Percentiles rank a stretch among this genome's conserved stretches.
These are phyloP conservation scores for Geranomyces michiganensis DNA, from an alignment of 192 early-diverging fungal genomes.

Conservation along the genomic window DNA sequence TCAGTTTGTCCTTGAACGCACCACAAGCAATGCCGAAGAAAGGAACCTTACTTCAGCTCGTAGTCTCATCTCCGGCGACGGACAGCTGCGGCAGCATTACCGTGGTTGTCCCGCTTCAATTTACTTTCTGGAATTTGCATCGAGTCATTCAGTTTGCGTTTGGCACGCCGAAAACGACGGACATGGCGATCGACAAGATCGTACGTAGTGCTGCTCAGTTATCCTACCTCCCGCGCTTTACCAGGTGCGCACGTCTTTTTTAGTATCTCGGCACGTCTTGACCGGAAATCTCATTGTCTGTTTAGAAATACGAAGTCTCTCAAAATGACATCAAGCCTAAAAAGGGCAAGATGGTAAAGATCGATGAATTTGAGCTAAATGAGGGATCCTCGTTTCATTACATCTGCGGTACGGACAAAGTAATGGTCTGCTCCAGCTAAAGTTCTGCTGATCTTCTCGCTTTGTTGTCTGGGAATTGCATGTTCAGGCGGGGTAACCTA, in stretches of 20 bases:
- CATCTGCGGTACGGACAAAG: slow-evolving; percentile 3
- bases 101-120: slow-evolving; percentile 6
- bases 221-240: too few species aligned
- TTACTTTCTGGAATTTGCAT: slow-evolving; percentile 28
- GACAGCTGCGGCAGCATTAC: neutral
- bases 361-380: neutral
- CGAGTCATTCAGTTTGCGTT: slow-evolving; percentile 19
- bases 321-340: slow-evolving; percentile 17
- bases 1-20: too few species aligned
- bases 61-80: neutral
- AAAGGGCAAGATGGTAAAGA: slow-evolving; percentile 22
- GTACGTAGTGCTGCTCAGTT: neutral
- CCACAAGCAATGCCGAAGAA: slow-evolving; percentile 25
- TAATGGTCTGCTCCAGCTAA: neutral
- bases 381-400: slow-evolving; percentile 13
- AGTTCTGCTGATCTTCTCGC: neutral
- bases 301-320: slow-evolving; percentile 10
- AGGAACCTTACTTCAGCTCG: slow-evolving; percentile 13
- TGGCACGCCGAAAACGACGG: neutral
- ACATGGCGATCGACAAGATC: slow-evolving; percentile 11
- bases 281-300: neutral
- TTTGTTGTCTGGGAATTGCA: neutral
- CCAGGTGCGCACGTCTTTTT: neutral
- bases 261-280: neutral
- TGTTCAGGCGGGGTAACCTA: neutral